A percentile compares a stretch with the other conserved stretches of the same genome.
Evolutionary conservation across 192 early-diverging fungal species (phyloP).

Genomic region (Helicostylum pulchrum): DNA sequence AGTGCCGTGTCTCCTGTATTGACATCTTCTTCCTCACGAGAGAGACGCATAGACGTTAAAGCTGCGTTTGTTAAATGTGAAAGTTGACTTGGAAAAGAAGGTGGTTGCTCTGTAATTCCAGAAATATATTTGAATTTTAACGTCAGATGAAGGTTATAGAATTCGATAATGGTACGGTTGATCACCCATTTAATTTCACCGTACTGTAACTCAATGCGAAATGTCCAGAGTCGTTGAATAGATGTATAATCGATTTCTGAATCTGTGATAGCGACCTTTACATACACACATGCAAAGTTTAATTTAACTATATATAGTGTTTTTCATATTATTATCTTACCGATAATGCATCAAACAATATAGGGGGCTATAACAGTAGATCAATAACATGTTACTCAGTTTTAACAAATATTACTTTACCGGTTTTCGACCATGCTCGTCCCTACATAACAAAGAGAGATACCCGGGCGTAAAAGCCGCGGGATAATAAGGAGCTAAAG

Average conservation of each 20-base stretch:
- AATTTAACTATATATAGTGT: background rate
- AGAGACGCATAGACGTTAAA: slow-evolving; percentile 1
- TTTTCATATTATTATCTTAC: background rate
- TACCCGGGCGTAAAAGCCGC: slow-evolving; percentile 28
- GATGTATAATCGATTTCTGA: slow-evolving; percentile 17
- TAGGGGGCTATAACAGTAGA: slow-evolving; percentile 32
- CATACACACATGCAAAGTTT: too few species aligned
- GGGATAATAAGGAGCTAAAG: slow-evolving; percentile 31
- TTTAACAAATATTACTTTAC: slow-evolving; percentile 11
- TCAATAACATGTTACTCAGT: background rate
- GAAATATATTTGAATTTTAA: slow-evolving; percentile 37
- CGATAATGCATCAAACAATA: slow-evolving; percentile 30
- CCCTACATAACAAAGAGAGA: slow-evolving; percentile 16
- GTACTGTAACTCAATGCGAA: slow-evolving; percentile 46
- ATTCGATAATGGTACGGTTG: slow-evolving; percentile 60
- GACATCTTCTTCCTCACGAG: slow-evolving; percentile 24
- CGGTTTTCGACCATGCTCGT: slow-evolving; percentile 28
- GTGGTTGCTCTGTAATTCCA: slow-evolving; percentile 26
- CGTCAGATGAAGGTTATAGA: slow-evolving; percentile 58
- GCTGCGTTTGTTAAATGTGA: slow-evolving; percentile 8
- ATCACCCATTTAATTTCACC: slow-evolving; percentile 80
- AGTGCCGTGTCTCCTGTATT: slow-evolving; percentile 38
- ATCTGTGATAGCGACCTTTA: slow-evolving; percentile 18
- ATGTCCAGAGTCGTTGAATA: slow-evolving; percentile 17
- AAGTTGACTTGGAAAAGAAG: slow-evolving; percentile 28